Evolutionary conservation across 148 eudicot genomes (phyloP).

Genomic region (Bassia scoparia): DNA sequence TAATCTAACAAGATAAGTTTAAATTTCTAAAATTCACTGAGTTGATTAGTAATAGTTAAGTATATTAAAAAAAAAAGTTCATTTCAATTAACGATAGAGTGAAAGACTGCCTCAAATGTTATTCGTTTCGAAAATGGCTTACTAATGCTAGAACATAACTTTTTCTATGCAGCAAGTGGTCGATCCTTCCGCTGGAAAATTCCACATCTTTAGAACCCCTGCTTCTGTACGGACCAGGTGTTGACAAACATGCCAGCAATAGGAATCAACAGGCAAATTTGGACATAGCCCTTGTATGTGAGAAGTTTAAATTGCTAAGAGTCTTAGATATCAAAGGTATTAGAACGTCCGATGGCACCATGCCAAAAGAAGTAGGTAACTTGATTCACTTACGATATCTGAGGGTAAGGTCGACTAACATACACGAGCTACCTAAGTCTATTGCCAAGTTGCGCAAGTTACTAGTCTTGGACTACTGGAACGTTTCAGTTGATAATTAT

Average conservation of each 20-base stretch:
- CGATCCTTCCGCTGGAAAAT: conserved; percentile 5
- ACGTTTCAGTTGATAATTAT: not conserved
- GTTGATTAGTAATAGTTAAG: too few species aligned
- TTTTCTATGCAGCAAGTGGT: conserved; percentile 16
- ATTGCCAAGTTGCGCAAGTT: conserved; percentile 26
- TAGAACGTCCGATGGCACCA: conserved; percentile 4
- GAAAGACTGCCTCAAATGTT: too few species aligned
- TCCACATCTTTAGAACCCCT: conserved; percentile 28
- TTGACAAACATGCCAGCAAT: not conserved
- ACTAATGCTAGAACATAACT: too few species aligned
- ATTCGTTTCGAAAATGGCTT: too few species aligned
- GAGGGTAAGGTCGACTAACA: conserved; percentile 26
- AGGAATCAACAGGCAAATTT: not conserved
- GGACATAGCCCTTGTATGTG: conserved; percentile 12
- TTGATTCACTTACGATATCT: conserved; percentile 34
- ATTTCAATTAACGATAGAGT: too few species aligned
- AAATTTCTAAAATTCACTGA: too few species aligned
- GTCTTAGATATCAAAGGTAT: conserved; percentile 24
- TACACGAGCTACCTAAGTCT: conserved; percentile 24
- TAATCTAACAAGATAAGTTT: too few species aligned
- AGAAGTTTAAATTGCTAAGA: conserved; percentile 28
- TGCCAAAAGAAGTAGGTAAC: conserved; percentile 27
- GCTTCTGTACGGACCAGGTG: conserved; percentile 12
- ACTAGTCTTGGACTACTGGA: conserved; percentile 28
- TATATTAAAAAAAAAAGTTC: too few species aligned